Conservation (phyloP, 1,139 yeast genomes). For the Arxiozyma heterogenica region DNA sequence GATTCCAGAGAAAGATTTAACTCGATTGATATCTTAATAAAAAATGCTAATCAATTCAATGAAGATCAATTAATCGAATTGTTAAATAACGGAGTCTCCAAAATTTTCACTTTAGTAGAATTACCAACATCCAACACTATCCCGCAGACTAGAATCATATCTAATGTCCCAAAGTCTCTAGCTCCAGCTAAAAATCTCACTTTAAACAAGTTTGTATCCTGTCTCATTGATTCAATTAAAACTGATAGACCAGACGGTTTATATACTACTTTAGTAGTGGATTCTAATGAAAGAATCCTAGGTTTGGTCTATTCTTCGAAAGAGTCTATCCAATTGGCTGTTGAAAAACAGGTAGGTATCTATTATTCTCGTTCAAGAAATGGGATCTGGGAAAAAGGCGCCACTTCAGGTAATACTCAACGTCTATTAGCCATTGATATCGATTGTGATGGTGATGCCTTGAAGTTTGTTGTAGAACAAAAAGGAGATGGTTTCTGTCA, state of each 20-base stretch:
- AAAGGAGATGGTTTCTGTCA: slow-evolving; percentile 77
- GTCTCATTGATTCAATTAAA: slow-evolving; percentile 47
- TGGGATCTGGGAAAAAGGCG: slow-evolving; percentile 93
- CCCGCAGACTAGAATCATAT: slow-evolving; percentile 7
- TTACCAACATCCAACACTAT: slow-evolving; percentile 4
- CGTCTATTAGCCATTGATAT: slow-evolving; percentile 51
- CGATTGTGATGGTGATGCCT: slow-evolving; percentile 91
- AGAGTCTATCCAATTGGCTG: slow-evolving; percentile 73
- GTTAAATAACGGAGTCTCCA: slow-evolving; percentile 59
- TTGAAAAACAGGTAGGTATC: slow-evolving; percentile 77
- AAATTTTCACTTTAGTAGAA: slow-evolving; percentile 38
- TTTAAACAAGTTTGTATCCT: slow-evolving; percentile 37
- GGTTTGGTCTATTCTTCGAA: slow-evolving; percentile 88
- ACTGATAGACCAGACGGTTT: slow-evolving; percentile 86
- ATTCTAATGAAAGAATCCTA: slow-evolving; percentile 53
- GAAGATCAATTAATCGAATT: slow-evolving; percentile 46
- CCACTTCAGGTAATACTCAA: slow-evolving; percentile 92
- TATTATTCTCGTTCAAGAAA: slow-evolving; percentile 85
- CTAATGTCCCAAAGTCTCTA: neutral
- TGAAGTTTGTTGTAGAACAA: slow-evolving; percentile 79
- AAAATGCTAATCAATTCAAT: slow-evolving; percentile 9
- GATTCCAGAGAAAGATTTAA: slow-evolving; percentile 3
- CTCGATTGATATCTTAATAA: slow-evolving; percentile 15
- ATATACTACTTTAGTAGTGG: slow-evolving; percentile 76
- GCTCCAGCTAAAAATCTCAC: slow-evolving; percentile 13